Base-by-base conservation (phyloP, 108 stramenopile species). In the Cyclotella kingstonii region DNA sequence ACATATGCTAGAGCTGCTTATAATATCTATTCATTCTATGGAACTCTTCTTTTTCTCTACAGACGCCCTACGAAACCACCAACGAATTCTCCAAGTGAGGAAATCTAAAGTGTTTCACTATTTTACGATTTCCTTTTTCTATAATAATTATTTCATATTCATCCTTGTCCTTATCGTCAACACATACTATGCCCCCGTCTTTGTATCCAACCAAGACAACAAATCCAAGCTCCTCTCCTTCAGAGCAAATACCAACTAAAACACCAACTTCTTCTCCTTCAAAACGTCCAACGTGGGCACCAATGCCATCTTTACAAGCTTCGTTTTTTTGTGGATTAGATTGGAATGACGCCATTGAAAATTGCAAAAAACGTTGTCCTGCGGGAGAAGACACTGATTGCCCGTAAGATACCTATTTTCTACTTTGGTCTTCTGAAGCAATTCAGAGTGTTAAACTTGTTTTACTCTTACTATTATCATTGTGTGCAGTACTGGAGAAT, bases 341-440 rank as follows among this genome's bases (percentile, higher is more conserved):
- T 23, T 68, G 67, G 67, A 22, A 68, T 17, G 56, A 68, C 26
- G 67, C 57, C 7, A 42, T 68, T 53, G 57, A 19, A 0, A 60
- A 59, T 33, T 68, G 67, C 28, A 56, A 56, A 28, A 68, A 60
- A 33, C 44, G 55, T 35, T 68, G 67, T 15, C 67, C 67, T 15
- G 31, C 57, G 8, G 56, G 56, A 41, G 67, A 68, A 42, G 57
- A 58, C 51, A 10, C 59, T 6, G 59, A 60, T 23, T 60, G 59
- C 23, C 59, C 59, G 31, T 42, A 23, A 60, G 59, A 29, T 34
- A 36, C 9, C 39, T 6, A 38, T 36, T 23, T 12, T 2, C 12
- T 23, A 2, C 17, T 9, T 12, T 23, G 9, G 15, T 22, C 45
- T 23, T 46, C 15, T 2, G 15, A 5, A 23, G 9, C 11, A 28